A percentile compares a stretch with the other conserved stretches of the same genome.
Evolutionary conservation across 805 yeast genomes (phyloP).

Genomic region (Priceomyces carsonii): DNA sequence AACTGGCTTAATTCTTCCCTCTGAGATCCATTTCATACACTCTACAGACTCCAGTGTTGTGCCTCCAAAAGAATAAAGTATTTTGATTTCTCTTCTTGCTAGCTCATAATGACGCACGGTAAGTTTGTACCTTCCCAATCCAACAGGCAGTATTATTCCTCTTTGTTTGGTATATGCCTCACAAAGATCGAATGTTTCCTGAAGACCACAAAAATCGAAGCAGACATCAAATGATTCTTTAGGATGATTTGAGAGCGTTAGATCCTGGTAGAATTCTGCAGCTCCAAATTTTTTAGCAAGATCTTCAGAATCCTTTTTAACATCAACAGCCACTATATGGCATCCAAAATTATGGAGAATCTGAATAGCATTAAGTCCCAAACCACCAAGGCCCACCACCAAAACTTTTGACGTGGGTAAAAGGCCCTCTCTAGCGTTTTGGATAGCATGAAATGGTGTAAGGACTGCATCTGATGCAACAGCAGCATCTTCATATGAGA

Average conservation of each 20-base stretch:
- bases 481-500: constrained; percentile 40
- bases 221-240: constrained; percentile 38
- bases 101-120: constrained; percentile 31
- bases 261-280: constrained; percentile 37
- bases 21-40: constrained; percentile 40
- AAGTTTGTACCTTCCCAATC: constrained; percentile 39
- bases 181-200: constrained; percentile 26
- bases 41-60: constrained; percentile 44
- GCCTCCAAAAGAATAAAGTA: constrained; percentile 47
- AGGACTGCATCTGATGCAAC: constrained; percentile 43
- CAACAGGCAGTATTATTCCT: constrained; percentile 45
- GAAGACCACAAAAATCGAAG: constrained; percentile 41
- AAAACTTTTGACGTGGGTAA: constrained; percentile 37
- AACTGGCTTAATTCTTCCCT: constrained; percentile 41
- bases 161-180: constrained; percentile 29
- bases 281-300: constrained; percentile 41
- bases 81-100: constrained; percentile 42
- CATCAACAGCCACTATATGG: constrained; percentile 34
- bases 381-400: constrained; percentile 43
- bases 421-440: constrained; percentile 27
- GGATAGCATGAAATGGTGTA: constrained; percentile 44
- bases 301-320: constrained; percentile 24
- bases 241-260: constrained; percentile 23
- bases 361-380: constrained; percentile 46
- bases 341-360: constrained; percentile 33